Conservation (phyloP, 164 flowering plant species). For the Aristolochia californica region DNA sequence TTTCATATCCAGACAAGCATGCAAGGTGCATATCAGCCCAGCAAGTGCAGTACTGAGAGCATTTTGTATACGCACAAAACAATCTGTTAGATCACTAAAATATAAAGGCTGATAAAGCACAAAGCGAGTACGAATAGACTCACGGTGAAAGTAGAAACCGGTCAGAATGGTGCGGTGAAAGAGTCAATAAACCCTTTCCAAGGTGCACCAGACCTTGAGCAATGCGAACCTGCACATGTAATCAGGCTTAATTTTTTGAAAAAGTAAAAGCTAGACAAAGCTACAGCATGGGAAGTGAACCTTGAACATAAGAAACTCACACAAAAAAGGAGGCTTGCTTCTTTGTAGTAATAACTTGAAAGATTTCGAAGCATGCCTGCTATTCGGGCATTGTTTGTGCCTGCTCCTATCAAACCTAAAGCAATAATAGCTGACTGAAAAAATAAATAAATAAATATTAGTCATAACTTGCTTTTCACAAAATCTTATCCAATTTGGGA, state of each 20-base stretch:
- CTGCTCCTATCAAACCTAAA: conserved; percentile 95
- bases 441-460: not conserved
- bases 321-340: conserved; percentile 85
- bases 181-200: conserved; percentile 95
- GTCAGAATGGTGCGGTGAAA: conserved; percentile 88
- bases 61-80: not conserved
- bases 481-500: not conserved
- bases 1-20: conserved; percentile 92
- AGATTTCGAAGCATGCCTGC: conserved; percentile 99
- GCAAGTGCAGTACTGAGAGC: conserved; percentile 76
- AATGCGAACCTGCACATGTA: conserved; percentile 68
- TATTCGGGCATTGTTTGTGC: conserved; percentile 95
- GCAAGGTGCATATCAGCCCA: conserved; percentile 62
- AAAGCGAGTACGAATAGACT: conserved; percentile 15
- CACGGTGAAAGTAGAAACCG: conserved; percentile 85
- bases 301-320: conserved; percentile 28
- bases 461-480: too few species aligned
- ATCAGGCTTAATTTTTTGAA: not conserved
- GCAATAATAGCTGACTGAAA: conserved; percentile 87
- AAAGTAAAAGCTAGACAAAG: not conserved
- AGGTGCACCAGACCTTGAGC: conserved; percentile 97
- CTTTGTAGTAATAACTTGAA: conserved; percentile 95
- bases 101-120: not conserved
- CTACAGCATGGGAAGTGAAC: not conserved
- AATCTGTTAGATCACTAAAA: not conserved